Evolutionary conservation across 108 stramenopile genomes (phyloP).

Genomic region (Cylindrotheca closterium): DNA sequence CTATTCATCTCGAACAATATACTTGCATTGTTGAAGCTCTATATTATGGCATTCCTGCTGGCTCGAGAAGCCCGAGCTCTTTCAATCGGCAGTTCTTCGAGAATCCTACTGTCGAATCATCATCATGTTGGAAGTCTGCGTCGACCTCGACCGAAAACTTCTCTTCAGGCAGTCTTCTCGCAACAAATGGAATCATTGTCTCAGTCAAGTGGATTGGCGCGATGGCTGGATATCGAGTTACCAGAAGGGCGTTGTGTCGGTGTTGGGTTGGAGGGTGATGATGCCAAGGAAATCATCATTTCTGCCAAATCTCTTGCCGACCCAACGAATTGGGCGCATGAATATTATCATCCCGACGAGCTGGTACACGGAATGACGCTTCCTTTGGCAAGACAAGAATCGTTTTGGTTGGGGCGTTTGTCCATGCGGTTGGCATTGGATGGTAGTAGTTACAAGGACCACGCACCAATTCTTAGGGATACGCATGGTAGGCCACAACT

Average conservation of each 20-base stretch:
- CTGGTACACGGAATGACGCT: conserved; percentile 48
- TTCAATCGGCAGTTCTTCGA: no score
- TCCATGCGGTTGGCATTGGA: conserved; percentile 65
- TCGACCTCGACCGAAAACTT: no score
- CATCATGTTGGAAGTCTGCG: no score
- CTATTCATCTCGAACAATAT: no score
- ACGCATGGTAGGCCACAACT: conserved; percentile 64
- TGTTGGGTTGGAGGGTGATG: conserved; percentile 6
- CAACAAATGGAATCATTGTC: background rate
- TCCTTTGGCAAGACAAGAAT: conserved; percentile 19
- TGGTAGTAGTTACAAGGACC: conserved; percentile 22
- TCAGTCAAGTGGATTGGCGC: background rate
- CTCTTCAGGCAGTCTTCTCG: no score
- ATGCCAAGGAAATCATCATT: background rate
- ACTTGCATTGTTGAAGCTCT: no score
- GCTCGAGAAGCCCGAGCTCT: no score
- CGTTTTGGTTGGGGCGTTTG: conserved; percentile 78
- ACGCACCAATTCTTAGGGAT: conserved; percentile 62
- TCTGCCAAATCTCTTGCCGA: background rate
- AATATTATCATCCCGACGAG: conserved; percentile 60
- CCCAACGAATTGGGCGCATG: conserved; percentile 42
- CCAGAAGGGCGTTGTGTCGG: conserved; percentile 61
- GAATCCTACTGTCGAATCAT: no score
- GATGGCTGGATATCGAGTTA: conserved; percentile 32
- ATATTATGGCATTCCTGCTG: no score